Conservation (phyloP, 2,329 filamentous ascomycete species). For the Sphaerulina vaccinii region DNA sequence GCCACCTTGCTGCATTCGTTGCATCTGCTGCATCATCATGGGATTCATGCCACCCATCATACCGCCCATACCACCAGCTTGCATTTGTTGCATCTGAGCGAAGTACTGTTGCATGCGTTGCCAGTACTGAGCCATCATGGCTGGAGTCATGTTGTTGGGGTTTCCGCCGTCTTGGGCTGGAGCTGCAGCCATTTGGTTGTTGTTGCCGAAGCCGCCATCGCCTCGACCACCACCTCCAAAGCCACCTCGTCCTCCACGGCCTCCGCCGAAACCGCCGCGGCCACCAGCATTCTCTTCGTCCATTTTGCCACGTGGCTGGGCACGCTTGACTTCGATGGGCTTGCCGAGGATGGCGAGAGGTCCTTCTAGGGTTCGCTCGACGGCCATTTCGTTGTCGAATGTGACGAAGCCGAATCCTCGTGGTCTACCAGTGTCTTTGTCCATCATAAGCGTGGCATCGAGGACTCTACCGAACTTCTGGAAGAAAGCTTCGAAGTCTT, state of each 20-base stretch:
- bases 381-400: constrained; percentile 92
- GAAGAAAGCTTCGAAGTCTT: constrained; percentile 96
- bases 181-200: constrained; percentile 29
- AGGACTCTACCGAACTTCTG: constrained; percentile 94
- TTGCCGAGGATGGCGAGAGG: constrained; percentile 93
- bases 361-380: constrained; percentile 82
- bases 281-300: constrained; percentile 67
- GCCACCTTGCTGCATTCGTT: constrained; percentile 31
- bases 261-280: constrained; percentile 34
- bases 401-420: constrained; percentile 97
- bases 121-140: constrained; percentile 98
- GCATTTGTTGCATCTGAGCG: constrained; percentile 55
- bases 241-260: constrained; percentile 32
- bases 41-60: constrained; percentile 55
- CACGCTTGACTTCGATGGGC: constrained; percentile 96
- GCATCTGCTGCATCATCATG: constrained; percentile 49
- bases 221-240: constrained; percentile 26
- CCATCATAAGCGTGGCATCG: constrained; percentile 98
- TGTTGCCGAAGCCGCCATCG: constrained; percentile 41
- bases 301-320: constrained; percentile 90
- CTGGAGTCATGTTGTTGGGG: constrained; percentile 76
- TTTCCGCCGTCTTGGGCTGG: constrained; percentile 20
- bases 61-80: constrained; percentile 56
- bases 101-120: constrained; percentile 98
- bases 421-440: constrained; percentile 97